Conservation (phyloP, 306 rosid genomes). For the Crotalaria pallida region DNA sequence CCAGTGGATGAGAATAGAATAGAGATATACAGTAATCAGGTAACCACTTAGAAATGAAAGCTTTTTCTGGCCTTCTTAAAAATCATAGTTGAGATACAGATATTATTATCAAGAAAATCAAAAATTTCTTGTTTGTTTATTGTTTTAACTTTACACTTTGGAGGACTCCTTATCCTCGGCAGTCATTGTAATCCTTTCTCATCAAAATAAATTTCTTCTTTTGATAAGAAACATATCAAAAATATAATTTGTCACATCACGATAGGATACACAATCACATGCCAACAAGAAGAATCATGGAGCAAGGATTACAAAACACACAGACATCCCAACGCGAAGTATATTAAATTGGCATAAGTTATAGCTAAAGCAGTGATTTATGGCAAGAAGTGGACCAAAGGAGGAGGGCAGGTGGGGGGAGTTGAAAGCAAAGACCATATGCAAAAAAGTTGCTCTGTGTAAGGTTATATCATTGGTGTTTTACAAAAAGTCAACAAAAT, state of each 20-base stretch:
- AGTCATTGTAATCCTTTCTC: background rate
- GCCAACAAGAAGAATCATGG: background rate
- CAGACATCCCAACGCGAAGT: background rate
- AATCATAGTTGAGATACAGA: background rate
- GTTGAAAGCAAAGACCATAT: conserved; percentile 11
- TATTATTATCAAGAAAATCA: conserved; percentile 4
- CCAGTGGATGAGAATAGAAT: background rate
- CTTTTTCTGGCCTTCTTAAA: background rate
- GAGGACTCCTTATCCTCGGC: too few relatives aligned
- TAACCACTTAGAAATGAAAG: background rate
- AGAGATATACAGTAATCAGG: background rate
- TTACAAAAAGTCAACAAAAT: background rate
- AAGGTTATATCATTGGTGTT: background rate
- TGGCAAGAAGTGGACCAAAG: background rate
- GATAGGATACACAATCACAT: background rate
- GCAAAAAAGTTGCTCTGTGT: background rate
- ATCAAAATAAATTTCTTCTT: too few relatives aligned
- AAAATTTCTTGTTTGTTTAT: too few relatives aligned
- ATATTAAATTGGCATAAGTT: background rate
- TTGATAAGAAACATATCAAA: background rate
- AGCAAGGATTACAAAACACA: background rate
- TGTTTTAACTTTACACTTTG: too few relatives aligned
- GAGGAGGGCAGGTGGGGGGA: background rate
- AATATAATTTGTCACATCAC: background rate
- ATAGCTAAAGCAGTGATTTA: background rate